phyloP scores from a whole-genome alignment of 2,329 filamentous ascomycete species.

The Paraconiothyrium brasiliense region DNA sequence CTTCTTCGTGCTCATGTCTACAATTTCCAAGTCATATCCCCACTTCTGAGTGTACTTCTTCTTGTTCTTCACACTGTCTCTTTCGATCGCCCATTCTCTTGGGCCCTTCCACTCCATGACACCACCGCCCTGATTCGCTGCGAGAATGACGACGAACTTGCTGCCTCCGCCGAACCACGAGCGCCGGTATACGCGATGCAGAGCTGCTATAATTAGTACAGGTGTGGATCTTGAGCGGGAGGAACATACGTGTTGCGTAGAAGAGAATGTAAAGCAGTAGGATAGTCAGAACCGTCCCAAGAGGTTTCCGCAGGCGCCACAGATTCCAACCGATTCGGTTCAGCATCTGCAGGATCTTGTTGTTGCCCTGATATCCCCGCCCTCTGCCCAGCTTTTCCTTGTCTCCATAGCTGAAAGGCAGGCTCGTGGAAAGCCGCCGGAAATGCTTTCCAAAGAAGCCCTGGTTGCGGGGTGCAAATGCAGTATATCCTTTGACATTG shows the following conservation, averaged over 20 bases:
- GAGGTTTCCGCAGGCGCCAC: constrained; percentile 71
- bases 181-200: constrained; percentile 72
- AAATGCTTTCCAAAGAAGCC: constrained; percentile 90
- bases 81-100: constrained; percentile 96
- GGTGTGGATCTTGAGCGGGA: background rate
- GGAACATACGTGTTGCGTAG: constrained; percentile 77
- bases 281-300: constrained; percentile 68
- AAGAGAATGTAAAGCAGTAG: constrained; percentile 71
- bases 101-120: constrained; percentile 99
- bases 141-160: constrained; percentile 92
- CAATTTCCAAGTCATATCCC: constrained; percentile 96
- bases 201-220: constrained; percentile 54
- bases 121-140: constrained; percentile 92
- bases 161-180: constrained; percentile 82
- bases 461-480: constrained; percentile 81
- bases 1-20: constrained; percentile 99
- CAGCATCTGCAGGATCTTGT: constrained; percentile 45
- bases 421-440: constrained; percentile 78
- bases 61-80: constrained; percentile 96
- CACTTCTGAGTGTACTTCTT: constrained; percentile 84
- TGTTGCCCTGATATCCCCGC: constrained; percentile 49
- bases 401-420: constrained; percentile 76
- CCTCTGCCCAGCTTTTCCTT: constrained; percentile 79
- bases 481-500: constrained; percentile 77
- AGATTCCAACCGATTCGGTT: constrained; percentile 60